Conservation (phyloP, 75 land plant genomes). For the Sequoiadendron giganteum region DNA sequence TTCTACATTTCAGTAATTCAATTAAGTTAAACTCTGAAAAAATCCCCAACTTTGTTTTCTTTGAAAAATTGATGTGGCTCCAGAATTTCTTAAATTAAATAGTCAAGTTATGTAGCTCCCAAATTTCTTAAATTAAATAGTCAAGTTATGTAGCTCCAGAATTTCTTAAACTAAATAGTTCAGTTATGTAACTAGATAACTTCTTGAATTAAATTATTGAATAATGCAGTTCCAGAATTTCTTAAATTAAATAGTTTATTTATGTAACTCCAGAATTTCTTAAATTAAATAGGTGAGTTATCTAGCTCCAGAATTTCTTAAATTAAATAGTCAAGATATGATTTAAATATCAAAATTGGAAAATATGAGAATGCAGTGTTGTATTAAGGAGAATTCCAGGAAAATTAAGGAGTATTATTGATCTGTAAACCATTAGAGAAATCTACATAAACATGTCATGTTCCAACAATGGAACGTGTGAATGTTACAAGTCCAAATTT, state of each 20-base stretch:
- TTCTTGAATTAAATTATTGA: too few species aligned
- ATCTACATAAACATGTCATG: not conserved
- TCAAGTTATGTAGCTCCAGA: too few species aligned
- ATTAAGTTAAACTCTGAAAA: not conserved
- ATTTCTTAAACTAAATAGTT: too few species aligned
- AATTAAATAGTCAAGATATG: not conserved
- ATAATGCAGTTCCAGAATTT: not conserved
- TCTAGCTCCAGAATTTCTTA: too few species aligned
- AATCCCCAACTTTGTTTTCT: not conserved
- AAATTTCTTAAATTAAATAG: too few species aligned
- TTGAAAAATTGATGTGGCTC: not conserved
- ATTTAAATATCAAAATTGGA: not conserved
- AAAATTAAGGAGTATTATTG: not conserved
- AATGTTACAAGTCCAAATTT: not conserved
- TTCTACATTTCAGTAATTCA: not conserved
- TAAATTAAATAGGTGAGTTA: not conserved
- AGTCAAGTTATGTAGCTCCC: not conserved
- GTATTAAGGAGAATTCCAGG: not conserved
- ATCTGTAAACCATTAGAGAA: not conserved
- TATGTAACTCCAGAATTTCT: not conserved
- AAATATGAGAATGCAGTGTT: not conserved
- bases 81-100: not conserved
- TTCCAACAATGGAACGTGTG: not conserved
- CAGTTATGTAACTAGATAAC: too few species aligned
- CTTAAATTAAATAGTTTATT: not conserved